phyloP scores from a whole-genome alignment of 768 basidiomycete species.

The Terana coerulea region DNA sequence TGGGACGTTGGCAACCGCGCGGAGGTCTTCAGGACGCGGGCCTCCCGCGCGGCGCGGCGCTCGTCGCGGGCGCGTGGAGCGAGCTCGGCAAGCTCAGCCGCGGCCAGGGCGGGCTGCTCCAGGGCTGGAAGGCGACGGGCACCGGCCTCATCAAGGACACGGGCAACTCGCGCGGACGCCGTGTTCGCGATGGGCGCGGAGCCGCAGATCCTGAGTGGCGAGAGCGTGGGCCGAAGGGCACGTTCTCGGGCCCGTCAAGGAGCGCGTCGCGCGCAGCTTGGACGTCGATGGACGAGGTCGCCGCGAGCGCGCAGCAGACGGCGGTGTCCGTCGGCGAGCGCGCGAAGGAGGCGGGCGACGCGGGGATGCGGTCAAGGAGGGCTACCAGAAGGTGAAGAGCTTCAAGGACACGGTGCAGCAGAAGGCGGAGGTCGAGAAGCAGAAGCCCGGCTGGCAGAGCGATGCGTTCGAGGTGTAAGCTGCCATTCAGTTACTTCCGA shows the following conservation, averaged over 20 bases:
- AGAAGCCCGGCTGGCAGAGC: constrained; percentile 33
- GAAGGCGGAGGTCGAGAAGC: constrained; percentile 31
- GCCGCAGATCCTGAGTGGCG: constrained; percentile 66
- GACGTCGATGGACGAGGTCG: constrained; percentile 31
- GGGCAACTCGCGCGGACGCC: constrained; percentile 24
- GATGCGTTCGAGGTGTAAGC: constrained; percentile 31
- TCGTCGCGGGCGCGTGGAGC: constrained; percentile 65
- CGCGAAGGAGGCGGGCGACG: constrained; percentile 20
- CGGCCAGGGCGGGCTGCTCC: constrained; percentile 31
- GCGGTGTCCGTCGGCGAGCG: constrained; percentile 20
- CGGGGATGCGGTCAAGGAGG: constrained; percentile 26
- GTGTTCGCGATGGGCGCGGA: constrained; percentile 66
- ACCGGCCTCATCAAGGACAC: constrained; percentile 61
- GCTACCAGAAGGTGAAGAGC: constrained; percentile 23
- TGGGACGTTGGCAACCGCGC: constrained; percentile 56
- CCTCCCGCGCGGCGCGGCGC: constrained; percentile 40
- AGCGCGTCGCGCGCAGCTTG: constrained; percentile 30
- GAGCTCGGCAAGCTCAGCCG: constrained; percentile 59
- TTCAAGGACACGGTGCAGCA: constrained; percentile 30
- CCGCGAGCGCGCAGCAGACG: constrained; percentile 22
- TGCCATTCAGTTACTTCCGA: neutral
- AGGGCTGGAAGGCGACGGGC: constrained; percentile 54
- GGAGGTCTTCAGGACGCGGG: constrained; percentile 67
- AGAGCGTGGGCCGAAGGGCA: constrained; percentile 64
- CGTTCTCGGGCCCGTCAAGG: constrained; percentile 37